A percentile compares a stretch with the other conserved stretches of the same genome.
These are phyloP conservation scores for Ophiognomonia clavigignenti-juglandacearum DNA, from an alignment of 2,329 filamentous ascomycete genomes.

Conservation along the genomic window DNA sequence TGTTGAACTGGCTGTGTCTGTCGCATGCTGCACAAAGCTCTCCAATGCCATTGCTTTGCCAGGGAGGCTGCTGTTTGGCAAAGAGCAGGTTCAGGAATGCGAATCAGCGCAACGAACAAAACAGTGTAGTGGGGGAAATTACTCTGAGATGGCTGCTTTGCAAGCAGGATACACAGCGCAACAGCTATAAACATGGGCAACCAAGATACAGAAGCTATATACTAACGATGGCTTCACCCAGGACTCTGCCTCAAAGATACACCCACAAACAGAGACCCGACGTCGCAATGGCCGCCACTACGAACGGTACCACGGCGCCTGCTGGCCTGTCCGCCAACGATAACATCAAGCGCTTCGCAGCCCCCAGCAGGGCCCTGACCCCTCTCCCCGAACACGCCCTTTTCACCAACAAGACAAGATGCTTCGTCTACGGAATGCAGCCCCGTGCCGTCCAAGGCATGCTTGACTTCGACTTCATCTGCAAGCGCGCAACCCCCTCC, in stretches of 20 bases:
- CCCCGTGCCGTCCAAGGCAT: constrained; percentile 87
- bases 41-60: background rate
- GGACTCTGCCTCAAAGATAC: constrained; percentile 8
- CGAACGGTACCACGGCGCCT: constrained; percentile 43
- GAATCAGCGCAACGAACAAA: no score
- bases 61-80: no score
- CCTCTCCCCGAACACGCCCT: constrained; percentile 83
- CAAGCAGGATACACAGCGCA: no score
- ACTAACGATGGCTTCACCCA: no score
- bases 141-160: no score
- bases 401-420: constrained; percentile 99
- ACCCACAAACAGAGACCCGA: constrained; percentile 17
- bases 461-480: constrained; percentile 99
- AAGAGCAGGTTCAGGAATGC: no score
- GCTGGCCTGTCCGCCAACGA: constrained; percentile 75
- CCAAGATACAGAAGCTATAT: no score
- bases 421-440: constrained; percentile 99
- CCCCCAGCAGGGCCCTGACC: constrained; percentile 87
- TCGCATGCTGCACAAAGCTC: background rate
- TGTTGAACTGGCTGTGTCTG: background rate
- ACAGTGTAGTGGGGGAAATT: no score
- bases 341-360: constrained; percentile 95
- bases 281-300: constrained; percentile 50
- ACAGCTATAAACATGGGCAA: no score
- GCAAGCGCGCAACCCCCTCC: constrained; percentile 94